Conservation (phyloP, 1,284 basidiomycete genomes). For the Ceratobasidium sp. region DNA sequence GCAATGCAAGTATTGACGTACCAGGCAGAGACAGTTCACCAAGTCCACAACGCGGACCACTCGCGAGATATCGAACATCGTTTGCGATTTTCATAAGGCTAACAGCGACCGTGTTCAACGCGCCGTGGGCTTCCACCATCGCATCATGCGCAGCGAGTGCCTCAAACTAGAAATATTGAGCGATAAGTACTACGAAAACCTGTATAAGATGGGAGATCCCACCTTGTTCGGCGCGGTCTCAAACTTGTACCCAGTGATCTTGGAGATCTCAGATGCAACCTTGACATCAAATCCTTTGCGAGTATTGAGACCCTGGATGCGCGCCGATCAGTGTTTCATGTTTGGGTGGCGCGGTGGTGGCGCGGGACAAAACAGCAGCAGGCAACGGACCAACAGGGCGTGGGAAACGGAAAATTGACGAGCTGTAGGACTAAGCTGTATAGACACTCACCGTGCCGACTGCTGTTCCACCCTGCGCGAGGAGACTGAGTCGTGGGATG, state of each 20-base stretch:
- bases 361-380: neutral
- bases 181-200: neutral
- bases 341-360: neutral
- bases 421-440: neutral
- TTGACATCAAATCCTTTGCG: constrained; percentile 96
- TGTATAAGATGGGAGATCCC: constrained; percentile 48
- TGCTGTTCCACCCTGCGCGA: constrained; percentile 98
- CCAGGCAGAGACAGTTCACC: constrained; percentile 91
- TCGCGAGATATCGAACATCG: constrained; percentile 98
- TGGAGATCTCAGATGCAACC: constrained; percentile 92
- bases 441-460: constrained; percentile 87
- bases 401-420: neutral
- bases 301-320: constrained; percentile 90
- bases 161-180: constrained; percentile 80
- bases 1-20: neutral
- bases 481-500: constrained; percentile 87
- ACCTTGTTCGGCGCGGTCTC: constrained; percentile 99
- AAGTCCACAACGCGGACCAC: constrained; percentile 96
- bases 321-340: neutral
- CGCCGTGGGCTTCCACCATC: constrained; percentile 96
- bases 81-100: constrained; percentile 99
- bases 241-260: constrained; percentile 91
- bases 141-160: constrained; percentile 98
- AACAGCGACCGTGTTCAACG: constrained; percentile 93
- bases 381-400: neutral